A percentile compares a stretch with the other conserved stretches of the same genome.
Conservation (phyloP, 2,329 filamentous ascomycete species). For the Knufia petricola region DNA sequence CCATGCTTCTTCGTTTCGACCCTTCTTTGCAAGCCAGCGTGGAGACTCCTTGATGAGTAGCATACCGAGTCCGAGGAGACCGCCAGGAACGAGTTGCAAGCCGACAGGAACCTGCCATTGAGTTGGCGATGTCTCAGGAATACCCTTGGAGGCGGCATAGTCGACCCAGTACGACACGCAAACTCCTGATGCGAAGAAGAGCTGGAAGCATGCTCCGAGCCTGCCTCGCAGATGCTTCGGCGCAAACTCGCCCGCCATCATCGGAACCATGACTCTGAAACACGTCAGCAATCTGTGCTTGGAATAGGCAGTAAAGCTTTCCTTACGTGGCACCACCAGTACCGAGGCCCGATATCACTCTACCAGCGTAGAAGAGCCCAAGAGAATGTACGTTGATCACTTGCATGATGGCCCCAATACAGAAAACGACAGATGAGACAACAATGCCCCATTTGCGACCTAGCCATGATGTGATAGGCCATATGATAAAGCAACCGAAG, state of each 20-base stretch:
- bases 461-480: conserved; percentile 38
- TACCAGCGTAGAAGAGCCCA: conserved; percentile 37
- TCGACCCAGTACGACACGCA: conserved; percentile 47
- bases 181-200: conserved; percentile 43
- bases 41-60: conserved; percentile 40
- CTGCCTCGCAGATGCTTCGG: conserved; percentile 36
- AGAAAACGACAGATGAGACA: conserved; percentile 34
- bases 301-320: no score
- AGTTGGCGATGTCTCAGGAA: conserved; percentile 26
- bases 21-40: conserved; percentile 40
- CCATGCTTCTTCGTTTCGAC: conserved; percentile 38
- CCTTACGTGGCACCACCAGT: conserved; percentile 40
- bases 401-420: conserved; percentile 35
- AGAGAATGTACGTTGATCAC: conserved; percentile 37
- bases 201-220: conserved; percentile 44
- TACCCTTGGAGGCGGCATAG: conserved; percentile 35
- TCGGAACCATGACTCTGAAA: conserved; percentile 36
- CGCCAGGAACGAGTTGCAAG: conserved; percentile 41
- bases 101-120: conserved; percentile 51
- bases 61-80: conserved; percentile 41
- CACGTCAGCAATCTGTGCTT: no score
- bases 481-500: conserved; percentile 42
- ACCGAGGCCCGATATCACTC: conserved; percentile 41
- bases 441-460: conserved; percentile 40
- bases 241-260: conserved; percentile 38